Conservation (phyloP, 2,329 filamentous ascomycete species). For the Colletotrichum sp. region DNA sequence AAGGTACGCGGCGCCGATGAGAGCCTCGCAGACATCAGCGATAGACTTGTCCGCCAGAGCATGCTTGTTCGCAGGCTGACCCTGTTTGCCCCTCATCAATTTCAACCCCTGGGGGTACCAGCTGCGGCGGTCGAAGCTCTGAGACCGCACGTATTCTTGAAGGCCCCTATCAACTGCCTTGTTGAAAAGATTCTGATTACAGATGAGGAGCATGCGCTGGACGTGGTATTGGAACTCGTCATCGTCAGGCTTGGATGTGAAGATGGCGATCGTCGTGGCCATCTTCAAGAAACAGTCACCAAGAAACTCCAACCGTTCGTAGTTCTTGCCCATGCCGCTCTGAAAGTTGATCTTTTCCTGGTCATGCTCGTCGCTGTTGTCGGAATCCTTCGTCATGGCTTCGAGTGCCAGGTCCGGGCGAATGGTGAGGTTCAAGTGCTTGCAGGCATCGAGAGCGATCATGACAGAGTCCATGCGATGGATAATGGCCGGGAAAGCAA, state of each 20-base stretch:
- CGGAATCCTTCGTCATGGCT: conserved; percentile 90
- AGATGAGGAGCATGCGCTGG: conserved; percentile 87
- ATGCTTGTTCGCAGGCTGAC: conserved; percentile 61
- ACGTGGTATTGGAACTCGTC: conserved; percentile 90
- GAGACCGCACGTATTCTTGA: conserved; percentile 81
- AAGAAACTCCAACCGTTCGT: conserved; percentile 91
- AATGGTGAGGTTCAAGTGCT: conserved; percentile 67
- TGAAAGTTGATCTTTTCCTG: conserved; percentile 75
- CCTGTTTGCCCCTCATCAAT: conserved; percentile 75
- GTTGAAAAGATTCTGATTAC: conserved; percentile 88
- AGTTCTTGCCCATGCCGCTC: conserved; percentile 89
- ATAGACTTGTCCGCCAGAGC: conserved; percentile 85
- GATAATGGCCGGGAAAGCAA: conserved; percentile 83
- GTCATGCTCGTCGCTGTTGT: conserved; percentile 77
- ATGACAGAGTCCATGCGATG: conserved; percentile 82
- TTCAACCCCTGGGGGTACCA: conserved; percentile 89
- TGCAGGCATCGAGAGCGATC: conserved; percentile 78
- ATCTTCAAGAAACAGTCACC: conserved; percentile 96
- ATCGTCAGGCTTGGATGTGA: conserved; percentile 74
- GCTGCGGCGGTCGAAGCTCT: conserved; percentile 77
- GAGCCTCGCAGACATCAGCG: conserved; percentile 91
- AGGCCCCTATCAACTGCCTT: conserved; percentile 71
- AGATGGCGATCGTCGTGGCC: conserved; percentile 89
- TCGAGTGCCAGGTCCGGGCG: conserved; percentile 77
- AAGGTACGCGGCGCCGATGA: conserved; percentile 85